Percentiles rank a stretch among this genome's conserved stretches.
These are phyloP conservation scores for Kazachstania africana DNA, from an alignment of 805 yeast genomes.

Conservation along the genomic window DNA sequence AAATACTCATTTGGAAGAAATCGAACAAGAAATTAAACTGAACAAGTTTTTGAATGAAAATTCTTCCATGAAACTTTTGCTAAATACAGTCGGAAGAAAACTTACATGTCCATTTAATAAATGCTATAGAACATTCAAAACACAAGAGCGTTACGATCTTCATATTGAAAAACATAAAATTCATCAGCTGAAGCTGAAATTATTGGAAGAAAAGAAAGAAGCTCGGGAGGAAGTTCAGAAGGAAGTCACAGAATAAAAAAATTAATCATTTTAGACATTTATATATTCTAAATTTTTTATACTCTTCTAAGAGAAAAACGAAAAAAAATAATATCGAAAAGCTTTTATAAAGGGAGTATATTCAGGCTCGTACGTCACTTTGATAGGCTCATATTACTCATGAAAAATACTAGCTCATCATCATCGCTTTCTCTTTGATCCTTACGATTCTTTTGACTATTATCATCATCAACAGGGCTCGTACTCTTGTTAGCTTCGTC, in stretches of 20 bases:
- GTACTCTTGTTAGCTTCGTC: constrained; percentile 4
- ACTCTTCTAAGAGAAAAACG: too few relatives aligned
- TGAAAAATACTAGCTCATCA: constrained; percentile 55
- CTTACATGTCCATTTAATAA: constrained; percentile 37
- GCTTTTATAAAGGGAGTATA: too few relatives aligned
- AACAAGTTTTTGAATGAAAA: constrained; percentile 12
- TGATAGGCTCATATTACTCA: constrained; percentile 58
- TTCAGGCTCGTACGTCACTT: too few relatives aligned
- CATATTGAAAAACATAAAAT: constrained; percentile 27
- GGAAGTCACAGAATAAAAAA: neutral
- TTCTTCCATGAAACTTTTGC: constrained; percentile 20
- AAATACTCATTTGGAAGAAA: constrained; percentile 2
- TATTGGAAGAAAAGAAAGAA: constrained; percentile 9
- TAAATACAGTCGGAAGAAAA: constrained; percentile 27
- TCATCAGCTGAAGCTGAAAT: constrained; percentile 23
- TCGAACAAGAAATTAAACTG: constrained; percentile 16
- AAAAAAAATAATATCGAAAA: too few relatives aligned
- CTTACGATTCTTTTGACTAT: constrained; percentile 8
- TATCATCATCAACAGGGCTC: constrained; percentile 1
- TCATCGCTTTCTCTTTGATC: constrained; percentile 38
- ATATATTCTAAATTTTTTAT: too few relatives aligned
- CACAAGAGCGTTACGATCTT: constrained; percentile 23
- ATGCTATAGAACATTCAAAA: constrained; percentile 44
- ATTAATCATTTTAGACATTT: too few relatives aligned
- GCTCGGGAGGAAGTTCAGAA: too few relatives aligned